Evolutionary conservation across 2,329 filamentous ascomycete genomes (phyloP), one percentile per base, ranked within the genome.

Genomic region (Fusarium euwallaceae): DNA sequence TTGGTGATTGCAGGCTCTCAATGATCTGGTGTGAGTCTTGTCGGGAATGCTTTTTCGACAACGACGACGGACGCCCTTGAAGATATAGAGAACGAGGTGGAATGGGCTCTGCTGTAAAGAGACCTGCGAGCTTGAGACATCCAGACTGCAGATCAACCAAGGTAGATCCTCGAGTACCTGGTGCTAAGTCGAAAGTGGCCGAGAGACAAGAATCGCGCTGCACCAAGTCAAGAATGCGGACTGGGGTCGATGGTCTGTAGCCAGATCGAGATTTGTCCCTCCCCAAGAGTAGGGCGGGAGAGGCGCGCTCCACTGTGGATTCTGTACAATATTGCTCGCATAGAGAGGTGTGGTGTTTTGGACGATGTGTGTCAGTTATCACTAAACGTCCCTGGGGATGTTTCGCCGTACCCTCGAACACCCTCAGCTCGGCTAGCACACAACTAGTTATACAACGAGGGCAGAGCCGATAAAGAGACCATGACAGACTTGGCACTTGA

Each of bases 41-140:
- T 78, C 77, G 79, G 81, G 81, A 83, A 83, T 82, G 80, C 64
- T 81, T 78, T 76, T 78, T 77, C 64, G 71, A 76, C 69, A 76
- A 76, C 73, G 66, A 79, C 73, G 82, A 82, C 78, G 82, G 81
- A 81, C 78, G 76, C 78, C 78, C 78, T 80, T 81, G 78, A 84
- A 85, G 82, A 84, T 85, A 85, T 85, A 85, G 76, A 76, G 76
- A 55, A 76, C 71, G 78, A 80, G 76, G 74, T 80, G 82, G 82
- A 84, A 83, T 84, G 83, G 76, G 76, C 71, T 71, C 76, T 73
- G 71, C 79, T 80, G 78, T 77, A 80, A 80, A 72, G 71, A 79
- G 78, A 76, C 77, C 76, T 79, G 73, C 66, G 72, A 65, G 66
- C 65, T 72, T 83, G 74, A 84, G 82, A 84, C 83, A 84, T 66